These are phyloP conservation scores for Diplodia seriata DNA, from an alignment of 2,329 filamentous ascomycete genomes.

Conservation along the genomic window DNA sequence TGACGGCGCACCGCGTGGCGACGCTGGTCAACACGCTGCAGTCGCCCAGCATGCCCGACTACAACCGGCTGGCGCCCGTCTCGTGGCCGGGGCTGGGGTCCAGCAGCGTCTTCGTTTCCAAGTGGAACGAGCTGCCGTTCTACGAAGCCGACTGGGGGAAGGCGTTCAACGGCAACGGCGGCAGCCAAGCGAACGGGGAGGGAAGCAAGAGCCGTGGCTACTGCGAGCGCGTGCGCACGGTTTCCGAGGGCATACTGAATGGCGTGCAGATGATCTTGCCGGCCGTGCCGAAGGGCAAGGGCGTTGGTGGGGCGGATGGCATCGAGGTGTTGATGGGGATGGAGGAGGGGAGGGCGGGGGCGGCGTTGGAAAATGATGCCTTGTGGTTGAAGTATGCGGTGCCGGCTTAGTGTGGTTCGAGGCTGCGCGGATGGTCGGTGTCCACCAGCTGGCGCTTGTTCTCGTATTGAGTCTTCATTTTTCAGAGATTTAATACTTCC, in stretches of 20 bases:
- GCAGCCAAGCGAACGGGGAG: not conserved
- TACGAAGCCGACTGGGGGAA: slow-evolving; percentile 6
- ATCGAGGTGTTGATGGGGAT: slow-evolving; percentile 16
- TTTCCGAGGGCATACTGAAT: not conserved
- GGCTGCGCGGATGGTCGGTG: too few relatives aligned
- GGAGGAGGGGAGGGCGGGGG: not conserved
- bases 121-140: not conserved
- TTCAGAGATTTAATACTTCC: too few relatives aligned
- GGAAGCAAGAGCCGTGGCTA: not conserved
- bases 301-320: not conserved
- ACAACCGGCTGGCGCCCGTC: slow-evolving; percentile 8
- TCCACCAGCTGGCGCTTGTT: too few relatives aligned
- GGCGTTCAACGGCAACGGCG: not conserved
- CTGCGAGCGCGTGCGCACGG: slow-evolving; percentile 1
- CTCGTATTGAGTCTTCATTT: too few relatives aligned
- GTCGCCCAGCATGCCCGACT: slow-evolving; percentile 12
- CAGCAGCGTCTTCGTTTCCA: not conserved
- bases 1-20: slow-evolving; percentile 9
- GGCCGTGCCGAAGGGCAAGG: not conserved
- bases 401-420: too few relatives aligned
- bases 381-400: slow-evolving; percentile 6
- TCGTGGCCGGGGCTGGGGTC: not conserved
- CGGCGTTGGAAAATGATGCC: not conserved
- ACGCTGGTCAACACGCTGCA: slow-evolving; percentile 13
- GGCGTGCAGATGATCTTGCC: slow-evolving; percentile 19